Percentiles rank a stretch among this genome's conserved stretches.
phyloP scores from a whole-genome alignment of 2,329 filamentous ascomycete genomes.

The Pseudogymnoascus sp. region DNA sequence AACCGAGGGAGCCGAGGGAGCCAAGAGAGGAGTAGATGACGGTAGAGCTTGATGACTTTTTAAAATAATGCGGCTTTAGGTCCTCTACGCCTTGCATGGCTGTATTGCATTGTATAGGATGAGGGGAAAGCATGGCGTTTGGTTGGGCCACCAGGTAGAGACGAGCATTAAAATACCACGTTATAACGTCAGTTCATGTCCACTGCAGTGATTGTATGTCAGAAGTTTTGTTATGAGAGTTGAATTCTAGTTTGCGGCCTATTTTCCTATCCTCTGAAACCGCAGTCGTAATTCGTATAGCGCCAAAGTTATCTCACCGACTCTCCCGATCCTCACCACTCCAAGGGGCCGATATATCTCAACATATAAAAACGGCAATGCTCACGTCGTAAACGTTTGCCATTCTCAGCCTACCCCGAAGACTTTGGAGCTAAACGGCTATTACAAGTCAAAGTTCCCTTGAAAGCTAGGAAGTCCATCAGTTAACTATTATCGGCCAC shows the following conservation, averaged over 20 bases:
- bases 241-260: background rate
- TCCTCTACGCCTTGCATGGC: conserved; percentile 22
- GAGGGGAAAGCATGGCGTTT: conserved; percentile 32
- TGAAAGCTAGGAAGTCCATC: too few species aligned
- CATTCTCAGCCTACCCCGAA: too few species aligned
- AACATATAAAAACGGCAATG: too few species aligned
- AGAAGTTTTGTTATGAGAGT: background rate
- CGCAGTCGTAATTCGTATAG: background rate
- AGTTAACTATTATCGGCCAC: background rate
- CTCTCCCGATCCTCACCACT: too few species aligned
- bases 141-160: conserved; percentile 11
- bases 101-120: conserved; percentile 29
- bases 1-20: conserved; percentile 41
- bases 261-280: background rate
- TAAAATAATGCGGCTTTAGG: conserved; percentile 20
- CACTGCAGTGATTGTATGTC: background rate
- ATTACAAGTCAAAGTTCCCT: too few species aligned
- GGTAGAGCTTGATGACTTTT: conserved; percentile 12
- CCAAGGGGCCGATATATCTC: too few species aligned
- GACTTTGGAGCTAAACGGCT: too few species aligned
- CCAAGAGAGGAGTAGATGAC: conserved; percentile 38
- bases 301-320: background rate
- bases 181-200: conserved; percentile 7
- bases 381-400: too few species aligned
- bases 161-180: conserved; percentile 10